phyloP scores from a whole-genome alignment of 1,139 yeast species.

The Taphrina populina region DNA sequence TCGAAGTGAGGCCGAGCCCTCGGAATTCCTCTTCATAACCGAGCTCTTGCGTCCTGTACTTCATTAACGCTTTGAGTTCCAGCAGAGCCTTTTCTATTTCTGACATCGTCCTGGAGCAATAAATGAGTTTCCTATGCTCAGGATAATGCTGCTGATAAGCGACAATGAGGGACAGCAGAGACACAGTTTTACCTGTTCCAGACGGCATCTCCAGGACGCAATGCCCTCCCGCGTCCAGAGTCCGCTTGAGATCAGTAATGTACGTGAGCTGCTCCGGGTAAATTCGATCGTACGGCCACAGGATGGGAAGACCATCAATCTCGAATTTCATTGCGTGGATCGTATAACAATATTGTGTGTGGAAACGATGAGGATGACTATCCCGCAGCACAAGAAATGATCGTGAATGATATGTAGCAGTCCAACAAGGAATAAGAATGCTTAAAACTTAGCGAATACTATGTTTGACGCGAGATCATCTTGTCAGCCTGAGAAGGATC shows the following conservation, averaged over 20 bases:
- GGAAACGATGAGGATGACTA: no score
- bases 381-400: no score
- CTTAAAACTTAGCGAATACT: no score
- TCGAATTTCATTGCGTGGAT: constrained; percentile 19
- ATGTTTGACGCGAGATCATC: no score
- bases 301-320: constrained; percentile 90
- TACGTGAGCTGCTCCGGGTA: constrained; percentile 98
- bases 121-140: constrained; percentile 87
- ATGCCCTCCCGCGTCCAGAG: constrained; percentile 85
- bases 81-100: constrained; percentile 96
- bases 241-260: constrained; percentile 91
- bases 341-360: no score
- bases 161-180: constrained; percentile 81
- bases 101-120: constrained; percentile 99
- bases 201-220: constrained; percentile 99
- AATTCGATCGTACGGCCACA: constrained; percentile 95
- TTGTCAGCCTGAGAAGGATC: no score
- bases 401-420: no score
- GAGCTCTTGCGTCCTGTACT: constrained; percentile 71
- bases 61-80: constrained; percentile 89
- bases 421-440: no score
- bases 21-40: constrained; percentile 84
- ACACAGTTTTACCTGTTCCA: constrained; percentile 98
- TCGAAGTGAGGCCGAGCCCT: constrained; percentile 88
- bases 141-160: constrained; percentile 89